Percentiles rank a stretch among this genome's conserved stretches.
These are phyloP conservation scores for Teunomyces cretensis DNA, from an alignment of 805 yeast species.

Conservation along the genomic window DNA sequence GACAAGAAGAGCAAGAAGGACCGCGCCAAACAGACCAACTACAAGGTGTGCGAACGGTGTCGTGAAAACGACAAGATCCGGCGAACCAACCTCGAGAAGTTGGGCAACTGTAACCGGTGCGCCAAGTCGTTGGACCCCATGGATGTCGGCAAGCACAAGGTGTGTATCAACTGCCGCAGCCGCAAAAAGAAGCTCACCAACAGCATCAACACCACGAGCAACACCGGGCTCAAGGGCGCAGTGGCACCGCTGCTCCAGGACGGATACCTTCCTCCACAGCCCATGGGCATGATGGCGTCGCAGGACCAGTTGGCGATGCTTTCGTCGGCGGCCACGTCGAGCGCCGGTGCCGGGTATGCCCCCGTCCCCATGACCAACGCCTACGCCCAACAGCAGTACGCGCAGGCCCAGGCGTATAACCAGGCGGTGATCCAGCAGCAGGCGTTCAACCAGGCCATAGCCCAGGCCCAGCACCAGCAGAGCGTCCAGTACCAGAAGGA, in stretches of 20 bases:
- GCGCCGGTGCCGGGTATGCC: constrained; percentile 6
- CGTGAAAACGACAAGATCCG: constrained; percentile 60
- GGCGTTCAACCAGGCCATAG: constrained; percentile 21
- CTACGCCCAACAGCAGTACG: constrained; percentile 6
- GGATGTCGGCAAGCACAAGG: constrained; percentile 54
- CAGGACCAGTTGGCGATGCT: constrained; percentile 8
- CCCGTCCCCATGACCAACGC: constrained; percentile 8
- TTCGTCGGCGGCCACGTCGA: neutral
- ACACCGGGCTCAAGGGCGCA: constrained; percentile 4
- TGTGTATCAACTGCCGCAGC: constrained; percentile 53
- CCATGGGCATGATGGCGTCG: constrained; percentile 9
- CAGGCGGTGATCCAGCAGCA: constrained; percentile 21
- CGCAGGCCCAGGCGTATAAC: constrained; percentile 13
- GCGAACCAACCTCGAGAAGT: constrained; percentile 53
- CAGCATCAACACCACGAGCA: constrained; percentile 10
- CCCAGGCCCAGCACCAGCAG: constrained; percentile 16
- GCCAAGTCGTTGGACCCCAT: constrained; percentile 46
- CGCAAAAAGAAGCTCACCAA: constrained; percentile 45
- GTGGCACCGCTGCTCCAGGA: neutral
- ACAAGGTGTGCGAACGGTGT: constrained; percentile 66
- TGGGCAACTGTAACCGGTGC: constrained; percentile 65
- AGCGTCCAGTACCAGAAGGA: constrained; percentile 16
- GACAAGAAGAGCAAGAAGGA: constrained; percentile 18
- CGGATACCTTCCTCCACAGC: constrained; percentile 4
- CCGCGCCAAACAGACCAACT: constrained; percentile 29